Percentiles rank a stretch among this genome's conserved stretches.
These are phyloP conservation scores for Trypanosoma melophagium DNA, from an alignment of 208 protist genomes.

Conservation along the genomic window DNA sequence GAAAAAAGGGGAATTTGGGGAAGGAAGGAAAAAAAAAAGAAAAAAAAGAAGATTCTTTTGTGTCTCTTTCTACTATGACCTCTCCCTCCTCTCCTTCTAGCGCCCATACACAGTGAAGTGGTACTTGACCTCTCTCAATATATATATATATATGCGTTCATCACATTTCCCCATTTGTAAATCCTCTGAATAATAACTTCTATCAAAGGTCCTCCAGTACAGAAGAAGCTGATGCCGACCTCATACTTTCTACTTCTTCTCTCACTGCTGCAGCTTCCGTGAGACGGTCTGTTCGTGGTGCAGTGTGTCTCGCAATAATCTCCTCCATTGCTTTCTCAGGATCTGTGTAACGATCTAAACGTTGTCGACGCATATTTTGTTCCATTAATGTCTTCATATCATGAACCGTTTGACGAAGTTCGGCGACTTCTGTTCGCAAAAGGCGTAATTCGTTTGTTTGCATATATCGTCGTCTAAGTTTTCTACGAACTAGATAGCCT, in stretches of 20 bases:
- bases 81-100: no score
- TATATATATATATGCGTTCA: no score
- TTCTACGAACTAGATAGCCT: constrained; percentile 28
- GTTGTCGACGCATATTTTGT: constrained; percentile 30
- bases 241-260: constrained; percentile 19
- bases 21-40: constrained; percentile 6
- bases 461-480: constrained; percentile 8
- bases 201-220: neutral
- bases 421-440: constrained; percentile 25
- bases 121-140: no score
- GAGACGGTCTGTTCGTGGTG: constrained; percentile 1
- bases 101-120: no score
- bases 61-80: no score
- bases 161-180: neutral
- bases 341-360: constrained; percentile 31
- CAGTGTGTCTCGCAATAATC: constrained; percentile 31
- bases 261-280: constrained; percentile 12
- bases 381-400: constrained; percentile 41
- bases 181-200: neutral
- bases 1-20: no score
- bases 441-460: constrained; percentile 13
- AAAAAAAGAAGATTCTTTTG: constrained; percentile 1
- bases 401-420: constrained; percentile 20
- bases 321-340: constrained; percentile 47
- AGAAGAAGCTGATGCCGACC: neutral